Base-by-base conservation (phyloP, 192 early-diverging fungal genomes). In the Linnemannia schmuckeri region DNA sequence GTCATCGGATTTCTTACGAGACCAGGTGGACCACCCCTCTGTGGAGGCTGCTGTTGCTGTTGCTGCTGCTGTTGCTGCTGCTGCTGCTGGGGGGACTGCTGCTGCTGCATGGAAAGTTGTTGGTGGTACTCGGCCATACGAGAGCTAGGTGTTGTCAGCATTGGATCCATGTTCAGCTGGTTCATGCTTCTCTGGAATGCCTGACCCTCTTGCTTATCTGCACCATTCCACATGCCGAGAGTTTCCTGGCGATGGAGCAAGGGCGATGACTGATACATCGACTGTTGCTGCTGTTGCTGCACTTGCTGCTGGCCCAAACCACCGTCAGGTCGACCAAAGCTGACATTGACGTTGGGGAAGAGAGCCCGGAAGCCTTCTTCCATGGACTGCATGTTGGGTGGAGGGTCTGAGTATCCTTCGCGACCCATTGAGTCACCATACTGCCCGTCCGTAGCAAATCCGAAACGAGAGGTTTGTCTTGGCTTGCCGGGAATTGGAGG, bases 321-420 rank as follows among this genome's bases (percentile, higher is more conserved):
- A 75, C 15, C 71, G 46, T 66, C 80, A 63, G 77, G 69, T 18
- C 86, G 80, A 70, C 89, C 88, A 81, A 92, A 93, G n/a, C 91
- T 92, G 54, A 93, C 87, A 87, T 91, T 93, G n/a, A 91, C 90
- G 82, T 93, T 92, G 47, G 92, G 92, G 72, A 93, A 90, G 12
- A 93, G 63, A 30, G 92, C 91, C 77, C 91, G 79, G 68, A 93
- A 87, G 37, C 90, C 93, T 24, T 92, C 89, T 12, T 91, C 87
- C 83, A 93, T 90, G n/a, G 88, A 89, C 44, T 91, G 89, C 82
- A 89, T 85, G 35, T 81, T 83, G 27, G 76, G 20, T 13, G 85
- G 76, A 17, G 86, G 77, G 37, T 86, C 78, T 17, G 54, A 30
- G 30, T 55, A 54, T 61, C 42, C 77, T 3, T 84, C 88, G 4